Evolutionary conservation across 805 yeast genomes (phyloP), one percentile per base, ranked within the genome.

Genomic region (Danielia oregonensis): DNA sequence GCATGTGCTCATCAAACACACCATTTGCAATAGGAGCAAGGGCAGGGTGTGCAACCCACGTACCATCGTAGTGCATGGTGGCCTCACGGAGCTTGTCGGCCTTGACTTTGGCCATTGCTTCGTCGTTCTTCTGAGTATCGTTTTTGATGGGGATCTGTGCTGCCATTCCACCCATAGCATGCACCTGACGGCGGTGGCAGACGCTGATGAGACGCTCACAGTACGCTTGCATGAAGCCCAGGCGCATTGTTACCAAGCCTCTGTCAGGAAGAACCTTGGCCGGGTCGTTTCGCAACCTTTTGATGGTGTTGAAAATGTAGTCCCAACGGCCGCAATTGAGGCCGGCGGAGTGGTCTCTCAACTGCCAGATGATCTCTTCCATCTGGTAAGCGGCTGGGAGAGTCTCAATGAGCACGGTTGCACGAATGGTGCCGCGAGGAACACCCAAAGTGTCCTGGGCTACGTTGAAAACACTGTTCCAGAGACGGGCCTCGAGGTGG

Each of bases 241-340:
- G 43, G 17, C 49, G 41, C 53, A 50, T 48, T 21, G 53, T 47
- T 18, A 51, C 50, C 33, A 36, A 45, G 26, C 39, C 50, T 24
- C 55, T 39, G 27, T 49, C 43, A 5, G 55, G 53, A 19, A 51
- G 39, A 6, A 49, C 31, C 28, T 48, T 48, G 22, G 43, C 21
- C 6, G 47, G 44, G 51, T 77, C 75, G 61, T 79, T 81, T 64
- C 88, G 75, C 47, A 84, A 72, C 27, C 84, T 70, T 62, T 84
- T 84, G 59, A 84, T 82, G 43, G 86, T 81, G 24, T 86, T 78
- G 65, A 84, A 84, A 61, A 84, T 83, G 64, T 84, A 84, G 62
- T 84, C 94, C 91, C 93, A 84, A 65, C 94, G 75, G 49, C 94
- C 94, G 71, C 93, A 84, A 65, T 84, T 84, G 60, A 84, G 72